These are phyloP conservation scores for Lenzites betulinus DNA, from an alignment of 768 basidiomycete genomes.

Conservation along the genomic window DNA sequence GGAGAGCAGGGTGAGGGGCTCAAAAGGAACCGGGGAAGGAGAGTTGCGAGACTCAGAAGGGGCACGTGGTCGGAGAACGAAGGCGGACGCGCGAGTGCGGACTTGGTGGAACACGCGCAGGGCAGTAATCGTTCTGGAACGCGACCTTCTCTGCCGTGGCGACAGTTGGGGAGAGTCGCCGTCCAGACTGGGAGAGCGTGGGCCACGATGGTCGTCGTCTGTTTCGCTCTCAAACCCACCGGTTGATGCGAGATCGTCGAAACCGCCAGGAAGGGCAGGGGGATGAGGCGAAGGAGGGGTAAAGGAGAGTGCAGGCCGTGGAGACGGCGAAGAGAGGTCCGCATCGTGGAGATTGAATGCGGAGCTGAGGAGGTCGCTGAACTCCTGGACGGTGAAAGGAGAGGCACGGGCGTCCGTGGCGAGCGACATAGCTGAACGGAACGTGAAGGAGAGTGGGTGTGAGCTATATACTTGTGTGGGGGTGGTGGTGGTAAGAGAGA, in stretches of 20 bases:
- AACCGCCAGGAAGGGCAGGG: background rate
- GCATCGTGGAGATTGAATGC: constrained; percentile 26
- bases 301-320: constrained; percentile 9
- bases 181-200: constrained; percentile 8
- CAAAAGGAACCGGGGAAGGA: constrained; percentile 15
- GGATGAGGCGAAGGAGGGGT: constrained; percentile 14
- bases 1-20: constrained; percentile 18
- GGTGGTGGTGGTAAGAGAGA: constrained; percentile 16
- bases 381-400: constrained; percentile 29
- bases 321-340: background rate
- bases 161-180: constrained; percentile 4
- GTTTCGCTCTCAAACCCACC: constrained; percentile 21
- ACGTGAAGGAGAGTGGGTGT: constrained; percentile 17
- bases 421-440: constrained; percentile 14
- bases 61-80: constrained; percentile 27
- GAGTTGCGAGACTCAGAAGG: constrained; percentile 12
- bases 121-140: constrained; percentile 22
- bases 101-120: constrained; percentile 27
- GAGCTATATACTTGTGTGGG: constrained; percentile 13
- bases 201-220: constrained; percentile 10
- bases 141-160: constrained; percentile 11
- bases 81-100: constrained; percentile 30
- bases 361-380: constrained; percentile 31
- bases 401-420: constrained; percentile 14
- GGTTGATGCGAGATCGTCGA: constrained; percentile 9